Conservation (phyloP, 140 eudicot genomes). For the Stevia rebaudiana region DNA sequence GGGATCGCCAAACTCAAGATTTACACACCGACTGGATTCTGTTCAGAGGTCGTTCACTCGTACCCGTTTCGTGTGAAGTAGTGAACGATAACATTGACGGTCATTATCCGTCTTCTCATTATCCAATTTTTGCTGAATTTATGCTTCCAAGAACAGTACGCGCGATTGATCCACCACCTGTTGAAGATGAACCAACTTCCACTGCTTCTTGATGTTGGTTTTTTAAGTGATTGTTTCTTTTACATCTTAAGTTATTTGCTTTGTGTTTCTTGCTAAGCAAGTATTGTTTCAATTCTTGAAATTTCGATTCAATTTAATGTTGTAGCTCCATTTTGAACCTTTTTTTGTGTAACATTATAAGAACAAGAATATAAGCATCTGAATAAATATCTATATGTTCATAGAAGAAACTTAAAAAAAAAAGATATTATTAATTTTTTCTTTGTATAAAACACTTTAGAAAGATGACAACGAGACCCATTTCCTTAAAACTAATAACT, state of each 20-base stretch:
- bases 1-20: conserved; percentile 99
- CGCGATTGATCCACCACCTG: conserved; percentile 57
- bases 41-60: conserved; percentile 72
- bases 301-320: conserved; percentile 8
- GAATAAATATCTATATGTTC: background rate
- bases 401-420: background rate
- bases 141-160: conserved; percentile 93
- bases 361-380: background rate
- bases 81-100: conserved; percentile 84
- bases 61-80: conserved; percentile 85
- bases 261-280: conserved; percentile 8
- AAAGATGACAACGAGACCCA: background rate
- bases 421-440: too few species aligned
- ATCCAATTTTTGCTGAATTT: conserved; percentile 82
- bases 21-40: conserved; percentile 88
- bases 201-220: conserved; percentile 24
- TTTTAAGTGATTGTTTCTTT: background rate
- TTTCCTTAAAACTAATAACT: conserved; percentile 48
- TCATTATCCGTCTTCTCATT: conserved; percentile 85
- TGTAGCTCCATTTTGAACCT: conserved; percentile 15
- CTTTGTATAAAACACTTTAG: too few species aligned
- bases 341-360: conserved; percentile 14
- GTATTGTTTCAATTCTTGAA: conserved; percentile 12
- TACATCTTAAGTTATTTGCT: conserved; percentile 10
- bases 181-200: conserved; percentile 21